Evolutionary conservation across 2,329 filamentous ascomycete genomes (phyloP), one percentile per base, ranked within the genome.

Genomic region (Xylaria sp.): DNA sequence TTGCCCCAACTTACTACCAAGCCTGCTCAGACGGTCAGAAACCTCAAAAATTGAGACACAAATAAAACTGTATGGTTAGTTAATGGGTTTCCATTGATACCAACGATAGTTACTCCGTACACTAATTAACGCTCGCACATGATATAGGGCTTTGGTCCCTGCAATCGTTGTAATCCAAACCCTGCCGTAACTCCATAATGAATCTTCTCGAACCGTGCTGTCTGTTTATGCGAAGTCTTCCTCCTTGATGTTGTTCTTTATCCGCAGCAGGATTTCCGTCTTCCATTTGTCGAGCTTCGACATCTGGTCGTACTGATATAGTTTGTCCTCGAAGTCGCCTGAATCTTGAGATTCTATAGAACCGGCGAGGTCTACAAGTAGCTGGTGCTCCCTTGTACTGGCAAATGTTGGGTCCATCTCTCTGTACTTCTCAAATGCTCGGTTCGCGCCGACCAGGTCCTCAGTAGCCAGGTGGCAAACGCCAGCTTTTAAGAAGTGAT

Each of bases 271-370:
- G 66, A 97, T 84, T 38, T 91, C 93, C 59, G 93, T 97, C 91
- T 97, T 97, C 95, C 95, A 98, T 84, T 95, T 96, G 79, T 97
- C 94, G 77, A 98, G 83, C 85, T 96, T 96, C 13, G 69, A 71
- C 83, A 97, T 86, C 83, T 97, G 93, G 80, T 97, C 94, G 78
- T 89, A 98, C 79, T 95, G 90, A 84, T 92, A 97, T 71, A 96
- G 82, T 80, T 94, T 94, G 77, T 97, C 93, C 26, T 91, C 88
- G 77, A 97, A 98, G 69, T 87, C 85, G 75, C 97, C 93, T 79
- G 92, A 90, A 76, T 97, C 93, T 65, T 90, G 90, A 38, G 88
- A 86, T 77, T 96, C 90, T 66, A 97, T 86, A 4, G 92, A 89
- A 68, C 91, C 89, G 38, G 88, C 83, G 44, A 98, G 84, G 79